Percentiles rank a stretch among this genome's conserved stretches.
phyloP scores from a whole-genome alignment of 495 filamentous ascomycete species.

The Clavariopsis aquatica region DNA sequence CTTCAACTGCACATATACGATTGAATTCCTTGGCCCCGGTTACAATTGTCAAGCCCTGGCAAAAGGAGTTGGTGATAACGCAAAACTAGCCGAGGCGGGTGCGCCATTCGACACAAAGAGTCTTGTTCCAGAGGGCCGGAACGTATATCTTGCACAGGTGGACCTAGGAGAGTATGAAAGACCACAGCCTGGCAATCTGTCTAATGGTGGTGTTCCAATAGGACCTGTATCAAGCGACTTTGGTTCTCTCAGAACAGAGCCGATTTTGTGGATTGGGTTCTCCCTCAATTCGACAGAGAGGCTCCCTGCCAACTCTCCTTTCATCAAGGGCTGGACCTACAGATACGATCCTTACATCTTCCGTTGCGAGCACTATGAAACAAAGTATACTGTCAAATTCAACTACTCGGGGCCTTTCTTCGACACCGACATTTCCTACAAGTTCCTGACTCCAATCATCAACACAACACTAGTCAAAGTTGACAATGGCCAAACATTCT shows the following conservation, averaged over 20 bases:
- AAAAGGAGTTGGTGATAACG: slow-evolving; percentile 12
- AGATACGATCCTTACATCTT: slow-evolving; percentile 38
- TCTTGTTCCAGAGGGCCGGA: slow-evolving; percentile 39
- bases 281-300: slow-evolving; percentile 37
- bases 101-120: slow-evolving; percentile 31
- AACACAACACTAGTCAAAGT: slow-evolving; percentile 18
- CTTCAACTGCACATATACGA: slow-evolving; percentile 45
- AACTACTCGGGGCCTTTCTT: slow-evolving; percentile 26
- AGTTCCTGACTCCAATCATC: slow-evolving; percentile 27
- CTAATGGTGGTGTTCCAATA: background rate
- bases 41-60: slow-evolving; percentile 43
- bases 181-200: slow-evolving; percentile 10
- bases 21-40: slow-evolving; percentile 43
- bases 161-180: slow-evolving; percentile 33
- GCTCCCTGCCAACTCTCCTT: slow-evolving; percentile 11
- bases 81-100: slow-evolving; percentile 7
- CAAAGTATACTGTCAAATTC: slow-evolving; percentile 36
- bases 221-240: slow-evolving; percentile 19
- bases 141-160: slow-evolving; percentile 38
- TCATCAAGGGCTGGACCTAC: slow-evolving; percentile 29
- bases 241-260: slow-evolving; percentile 42
- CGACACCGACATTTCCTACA: slow-evolving; percentile 7
- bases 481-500: slow-evolving; percentile 9
- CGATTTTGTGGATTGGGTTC: slow-evolving; percentile 45
- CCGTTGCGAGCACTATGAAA: slow-evolving; percentile 42